These are phyloP conservation scores for Mycena belliarum DNA, from an alignment of 768 basidiomycete species.

Conservation along the genomic window DNA sequence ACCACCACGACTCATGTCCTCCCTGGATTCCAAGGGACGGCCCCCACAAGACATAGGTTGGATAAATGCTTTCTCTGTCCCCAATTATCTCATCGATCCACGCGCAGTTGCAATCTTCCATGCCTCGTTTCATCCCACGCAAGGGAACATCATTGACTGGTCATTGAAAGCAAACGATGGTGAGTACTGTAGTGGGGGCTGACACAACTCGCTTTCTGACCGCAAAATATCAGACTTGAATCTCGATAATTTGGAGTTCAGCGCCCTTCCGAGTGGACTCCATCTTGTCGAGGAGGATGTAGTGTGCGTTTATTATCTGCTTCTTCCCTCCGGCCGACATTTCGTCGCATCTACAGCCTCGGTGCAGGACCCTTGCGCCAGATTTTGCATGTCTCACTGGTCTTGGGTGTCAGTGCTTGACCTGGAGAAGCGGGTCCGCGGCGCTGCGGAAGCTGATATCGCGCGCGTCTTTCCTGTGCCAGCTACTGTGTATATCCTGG, in stretches of 20 bases:
- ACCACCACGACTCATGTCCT: slow-evolving; percentile 14
- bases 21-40: slow-evolving; percentile 22
- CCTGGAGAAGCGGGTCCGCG: not conserved
- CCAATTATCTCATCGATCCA: not conserved
- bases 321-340: not conserved
- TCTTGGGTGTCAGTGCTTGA: not conserved
- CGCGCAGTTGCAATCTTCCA: slow-evolving; percentile 78
- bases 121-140: slow-evolving; percentile 81
- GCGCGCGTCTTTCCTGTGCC: no score
- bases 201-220: not conserved
- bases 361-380: not conserved
- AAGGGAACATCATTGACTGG: slow-evolving; percentile 83
- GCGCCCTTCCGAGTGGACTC: slow-evolving; percentile 77
- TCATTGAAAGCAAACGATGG: slow-evolving; percentile 70
- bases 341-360: not conserved
- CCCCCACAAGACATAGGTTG: slow-evolving; percentile 57
- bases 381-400: not conserved
- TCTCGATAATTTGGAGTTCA: slow-evolving; percentile 77
- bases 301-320: slow-evolving; percentile 50
- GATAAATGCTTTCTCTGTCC: slow-evolving; percentile 4
- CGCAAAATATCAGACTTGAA: slow-evolving; percentile 52
- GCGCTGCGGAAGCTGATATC: not conserved
- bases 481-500: not conserved
- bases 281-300: slow-evolving; percentile 80
- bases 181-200: slow-evolving; percentile 30